phyloP scores from a whole-genome alignment of 2,329 filamentous ascomycete species.

The Botrytis pseudocinerea region DNA sequence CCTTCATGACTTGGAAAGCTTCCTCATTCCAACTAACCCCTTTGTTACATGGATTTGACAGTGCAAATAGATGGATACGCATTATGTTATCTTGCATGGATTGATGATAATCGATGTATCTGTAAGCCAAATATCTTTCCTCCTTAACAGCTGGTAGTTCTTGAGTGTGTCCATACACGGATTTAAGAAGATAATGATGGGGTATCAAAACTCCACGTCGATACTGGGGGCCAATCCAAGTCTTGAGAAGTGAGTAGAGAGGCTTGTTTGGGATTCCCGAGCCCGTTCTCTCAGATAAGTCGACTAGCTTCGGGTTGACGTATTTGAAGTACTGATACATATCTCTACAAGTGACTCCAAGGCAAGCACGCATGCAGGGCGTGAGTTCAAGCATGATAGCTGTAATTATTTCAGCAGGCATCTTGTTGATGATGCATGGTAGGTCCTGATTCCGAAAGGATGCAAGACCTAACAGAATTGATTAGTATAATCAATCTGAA shows the following conservation, averaged over 20 bases:
- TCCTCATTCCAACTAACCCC: neutral
- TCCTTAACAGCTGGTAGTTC: neutral
- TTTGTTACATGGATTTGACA: neutral
- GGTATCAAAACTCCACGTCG: neutral
- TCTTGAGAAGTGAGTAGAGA: neutral
- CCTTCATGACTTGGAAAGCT: neutral
- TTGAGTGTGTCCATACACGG: neutral
- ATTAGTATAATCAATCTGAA: neutral
- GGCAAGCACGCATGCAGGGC: neutral
- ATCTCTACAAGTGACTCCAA: neutral
- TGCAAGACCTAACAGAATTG: neutral
- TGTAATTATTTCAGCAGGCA: neutral
- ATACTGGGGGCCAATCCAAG: neutral
- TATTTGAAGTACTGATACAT: conserved; percentile 1
- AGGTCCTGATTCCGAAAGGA: too few species aligned
- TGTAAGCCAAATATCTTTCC: neutral
- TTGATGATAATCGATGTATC: neutral
- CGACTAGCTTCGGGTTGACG: neutral
- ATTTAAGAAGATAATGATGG: neutral
- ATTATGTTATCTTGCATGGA: neutral
- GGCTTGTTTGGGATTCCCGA: too few species aligned
- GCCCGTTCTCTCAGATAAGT: neutral
- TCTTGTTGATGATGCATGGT: neutral
- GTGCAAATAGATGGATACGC: too few species aligned
- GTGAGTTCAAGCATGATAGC: neutral